Base-by-base conservation (phyloP, 1,139 yeast genomes). In the Geotrichum macrosporum region DNA sequence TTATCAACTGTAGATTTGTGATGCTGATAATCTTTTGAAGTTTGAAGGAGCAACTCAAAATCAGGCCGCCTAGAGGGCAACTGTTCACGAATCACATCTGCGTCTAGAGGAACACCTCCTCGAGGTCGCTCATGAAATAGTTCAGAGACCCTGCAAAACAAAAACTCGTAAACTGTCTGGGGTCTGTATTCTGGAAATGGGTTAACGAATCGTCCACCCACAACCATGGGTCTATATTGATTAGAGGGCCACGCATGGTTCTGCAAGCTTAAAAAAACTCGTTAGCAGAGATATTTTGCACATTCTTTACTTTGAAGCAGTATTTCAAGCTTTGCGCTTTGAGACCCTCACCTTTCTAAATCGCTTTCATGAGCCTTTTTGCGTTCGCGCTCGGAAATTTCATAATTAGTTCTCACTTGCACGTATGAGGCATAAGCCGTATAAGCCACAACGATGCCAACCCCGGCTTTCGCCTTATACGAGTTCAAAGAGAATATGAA, bases 121-220 rank as follows among this genome's bases (percentile, higher is more conserved):
- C 94, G 79, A 44, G 81, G 80, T 33, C 75, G 70, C 47, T 75
- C 68, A 56, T 84, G 86, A 55, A 83, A 74, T 5, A 86, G 62
- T 61, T 88, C 96, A 52, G 80, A 64, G 3, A 86, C 53, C 26
- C 96, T 69, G 50, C 88, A 84, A 37, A 77, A 69, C 30, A 85
- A 68, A 65, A 88, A 89, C 67, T 89, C 96, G 62, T 85, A 84
- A 5, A 87, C 74, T 0, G 96, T 87, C 65, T 88, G 96, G 2
- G 89, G 83, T 41, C 96, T 71, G 62, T 89, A 89, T 60, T 89
- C 96, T n/a, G 76, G 76, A 61, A 89, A 89, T 2, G 97, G 97
- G 60, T 89, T 89, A 47, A 86, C 94, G 65, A 77, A 89, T 61
- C 88, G 72, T 5, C 96, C 96, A 9, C 79, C 77, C 0, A 89